Conservation (phyloP, 192 early-diverging fungal species). For the Borealophlyctis nickersoniae region DNA sequence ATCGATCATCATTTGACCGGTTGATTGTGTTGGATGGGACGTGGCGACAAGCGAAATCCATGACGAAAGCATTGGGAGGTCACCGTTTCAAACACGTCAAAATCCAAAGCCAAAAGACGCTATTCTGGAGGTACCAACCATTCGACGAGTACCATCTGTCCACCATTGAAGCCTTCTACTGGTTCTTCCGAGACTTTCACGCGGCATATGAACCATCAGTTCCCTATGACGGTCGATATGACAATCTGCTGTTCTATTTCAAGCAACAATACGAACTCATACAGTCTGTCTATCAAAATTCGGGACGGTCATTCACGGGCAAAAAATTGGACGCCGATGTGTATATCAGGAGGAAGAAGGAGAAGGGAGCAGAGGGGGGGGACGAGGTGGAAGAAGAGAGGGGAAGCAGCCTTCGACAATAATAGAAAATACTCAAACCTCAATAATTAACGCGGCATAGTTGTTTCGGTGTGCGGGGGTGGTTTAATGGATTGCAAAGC, state of each 20-base stretch:
- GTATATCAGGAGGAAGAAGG: constrained; percentile 35
- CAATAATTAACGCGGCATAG: no score
- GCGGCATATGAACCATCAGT: constrained; percentile 29
- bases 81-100: constrained; percentile 52
- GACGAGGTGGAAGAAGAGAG: no score
- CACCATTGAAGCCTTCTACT: constrained; percentile 96
- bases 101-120: constrained; percentile 64
- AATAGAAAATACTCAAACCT: no score
- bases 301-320: constrained; percentile 53
- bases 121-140: constrained; percentile 91
- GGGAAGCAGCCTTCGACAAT: no score
- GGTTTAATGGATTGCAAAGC: no score
- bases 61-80: constrained; percentile 32
- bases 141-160: constrained; percentile 72
- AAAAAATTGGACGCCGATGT: constrained; percentile 30
- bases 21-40: constrained; percentile 94
- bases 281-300: constrained; percentile 71
- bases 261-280: constrained; percentile 86
- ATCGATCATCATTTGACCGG: constrained; percentile 46
- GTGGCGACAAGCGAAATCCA: constrained; percentile 76
- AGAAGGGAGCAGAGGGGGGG: no score
- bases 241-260: constrained; percentile 89
- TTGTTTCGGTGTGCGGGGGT: no score
- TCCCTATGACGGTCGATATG: constrained; percentile 74
- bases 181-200: constrained; percentile 80